Evolutionary conservation across 1,284 basidiomycete genomes (phyloP), one percentile per base, ranked within the genome.

Genomic region (Ceratobasidium sp.): DNA sequence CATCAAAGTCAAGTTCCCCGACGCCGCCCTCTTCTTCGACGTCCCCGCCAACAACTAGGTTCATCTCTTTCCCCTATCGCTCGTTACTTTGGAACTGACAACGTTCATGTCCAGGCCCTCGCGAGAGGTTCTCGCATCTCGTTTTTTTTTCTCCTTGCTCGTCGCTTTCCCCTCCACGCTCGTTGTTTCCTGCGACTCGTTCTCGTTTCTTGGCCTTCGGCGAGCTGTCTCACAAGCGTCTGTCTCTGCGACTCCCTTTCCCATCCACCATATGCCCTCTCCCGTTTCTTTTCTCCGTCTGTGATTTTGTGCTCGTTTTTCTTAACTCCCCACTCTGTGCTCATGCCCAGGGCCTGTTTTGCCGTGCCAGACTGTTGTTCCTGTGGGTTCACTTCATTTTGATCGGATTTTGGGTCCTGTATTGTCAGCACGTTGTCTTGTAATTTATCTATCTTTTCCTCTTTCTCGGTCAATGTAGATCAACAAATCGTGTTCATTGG

Each of bases 1-100:
- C 25, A 44, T 53, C 36, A 42, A 60, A n/a, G 48, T n/a, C 40
- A n/a, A 75, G 74, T 75, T 73, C 74, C 74, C 74, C 25, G 48
- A 38, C 38, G 74, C 74, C 25, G 51, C 21, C 36, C 60, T 75
- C 23, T 73, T 36, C 54, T 75, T 63, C 38, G 73, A 75, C 16
- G 46, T 25, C 36, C 56, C 33, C 36, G 58, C 12, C 23, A 28
- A 51, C 30, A 54, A 69, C 53, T 71, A 74, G 66, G 72, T 74
- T 73, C 56, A 49, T 62, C 71, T 74, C 73, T 62, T 70, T 70
- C 53, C 33, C 5, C 23, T 23, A 46, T 42, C 38, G 23, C 48
- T 69, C 64, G 33, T 69, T 38, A 67, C 64, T 56, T 58, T 69
- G 33, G 16, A 44, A 59, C 54, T 67, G 64, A 67, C 23, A 67